Base-by-base conservation (phyloP, 345 rosid genomes). In the Murraya koenigii region DNA sequence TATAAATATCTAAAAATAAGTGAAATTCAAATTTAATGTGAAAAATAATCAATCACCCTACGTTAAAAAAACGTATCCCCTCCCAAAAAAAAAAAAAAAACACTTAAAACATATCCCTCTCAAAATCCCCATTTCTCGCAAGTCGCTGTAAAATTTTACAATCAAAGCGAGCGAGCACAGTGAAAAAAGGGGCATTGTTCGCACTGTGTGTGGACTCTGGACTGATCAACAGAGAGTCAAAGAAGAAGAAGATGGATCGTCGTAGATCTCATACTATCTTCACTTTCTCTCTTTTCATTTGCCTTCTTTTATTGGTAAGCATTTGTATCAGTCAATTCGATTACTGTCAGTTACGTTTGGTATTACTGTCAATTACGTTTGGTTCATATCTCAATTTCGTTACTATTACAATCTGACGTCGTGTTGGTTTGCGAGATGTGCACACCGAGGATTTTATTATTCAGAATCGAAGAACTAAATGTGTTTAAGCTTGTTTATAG, bases 301-400 rank as follows among this genome's bases (percentile, higher is more conserved):
- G 30, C 19, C 8, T 75, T 75, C 32, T 75, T 47, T 47, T 75
- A 20, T 7, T 63, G 61, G 77, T 75, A 75, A 63, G 69, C 56
- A 5, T 4, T 36, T 9, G 3, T 19, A 5, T 41, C 25, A 14
- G 19, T 19, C 17, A 49, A 26, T 47, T 69, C 36, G 22, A 64
- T 32, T 47, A 13, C 17, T 58, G 8, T 10, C 22, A 13, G 3
- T 58, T 58, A 20, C 30, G 19, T 25, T 71, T n/a, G n/a, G 1
- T 36, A 64, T 32, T 47, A 13, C 17, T 58, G 8, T 10, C 22
- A 13, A 7, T 58, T 58, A 20, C 30, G 19, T 25, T 71, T n/a
- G n/a, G 1, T 36, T 72, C 39, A 15, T 7, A 33, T 59, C n/a
- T 58, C 54, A 35, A 22, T 23, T 72, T 38, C 10, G 7, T 36